Evolutionary conservation across 352 stramenopile species (phyloP), one percentile per base, ranked within the genome.

Genomic region (Pythium guiyangense): DNA sequence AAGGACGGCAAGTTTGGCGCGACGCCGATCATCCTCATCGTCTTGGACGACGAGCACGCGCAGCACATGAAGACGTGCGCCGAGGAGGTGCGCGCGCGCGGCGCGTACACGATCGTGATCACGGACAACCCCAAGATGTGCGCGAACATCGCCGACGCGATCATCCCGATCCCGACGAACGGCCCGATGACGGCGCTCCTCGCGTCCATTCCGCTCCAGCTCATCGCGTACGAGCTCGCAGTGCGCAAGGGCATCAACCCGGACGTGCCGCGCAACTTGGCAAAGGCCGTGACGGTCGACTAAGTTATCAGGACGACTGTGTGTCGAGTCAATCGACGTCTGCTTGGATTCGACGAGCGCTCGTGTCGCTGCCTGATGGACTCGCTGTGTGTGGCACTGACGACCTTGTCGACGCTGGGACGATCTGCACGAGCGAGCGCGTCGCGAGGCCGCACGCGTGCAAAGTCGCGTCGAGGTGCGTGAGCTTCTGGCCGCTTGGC

Each of bases 281-380:
- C 97, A 49, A 99, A 99, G 84, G 95, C 94, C 49, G 97, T 99
- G 48, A 99, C 97, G 40, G 97, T 99, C 44, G 97, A 99, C 71
- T 99, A 97, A 79, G 64, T 61, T 64, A 22, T 43, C 11, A 54
- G 4, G 20, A 40, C 15, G 20, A 1, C 20, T 14, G 25, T 26
- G 18, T 47, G 27, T 31, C 22, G 12, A 50, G n/a, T n/a, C n/a
- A n/a, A n/a, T n/a, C n/a, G n/a, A n/a, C n/a, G n/a, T n/a, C n/a
- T n/a, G n/a, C n/a, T n/a, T n/a, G n/a, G n/a, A n/a, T n/a, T n/a
- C n/a, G n/a, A n/a, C n/a, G n/a, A n/a, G n/a, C n/a, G n/a, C n/a
- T n/a, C n/a, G n/a, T n/a, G n/a, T n/a, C n/a, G n/a, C n/a, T 17
- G 22, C 45, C 25, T n/a, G 31, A 37, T 50, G 40, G 40, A 34